Base-by-base conservation (phyloP, 371 early-diverging fungal species). In the Rhizopus stolonifer region DNA sequence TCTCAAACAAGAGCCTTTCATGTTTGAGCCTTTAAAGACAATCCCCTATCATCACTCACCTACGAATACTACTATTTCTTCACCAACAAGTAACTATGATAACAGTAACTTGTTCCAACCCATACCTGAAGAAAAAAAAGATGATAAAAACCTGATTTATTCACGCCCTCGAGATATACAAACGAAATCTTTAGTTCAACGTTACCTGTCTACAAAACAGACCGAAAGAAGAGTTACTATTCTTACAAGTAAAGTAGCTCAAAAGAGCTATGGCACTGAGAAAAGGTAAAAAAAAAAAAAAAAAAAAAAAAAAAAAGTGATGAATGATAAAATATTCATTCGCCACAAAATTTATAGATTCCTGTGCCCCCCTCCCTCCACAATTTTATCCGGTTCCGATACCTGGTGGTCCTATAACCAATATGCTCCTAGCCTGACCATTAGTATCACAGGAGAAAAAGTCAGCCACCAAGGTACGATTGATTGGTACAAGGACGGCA, bases 241-340 rank as follows among this genome's bases (percentile, higher is more conserved):
- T 22, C 58, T 88, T 46, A 89, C 91, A 9, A 84, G 88, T 43
- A 90, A 89, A 56, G 91, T 91, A 13, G 91, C 89, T 17, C 92
- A 91, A 74, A 91, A 91, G 58, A 87, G 88, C 13, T 91, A 91
- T 49, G 92, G 92, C 4, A 88, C 89, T 10, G 92, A 91, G 60
- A 91, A 91, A 64, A 82, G 91, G 66, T 71, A 64, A n/a, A 18
- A 26, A 43, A 45, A 24, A 51, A 15, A 17, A 33, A 32, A 26
- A n/a, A n/a, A n/a, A n/a, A n/a, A n/a, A n/a, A n/a, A n/a, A n/a
- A n/a, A n/a, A n/a, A n/a, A n/a, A n/a, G n/a, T n/a, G n/a, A n/a
- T n/a, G n/a, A n/a, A n/a, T n/a, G n/a, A n/a, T n/a, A n/a, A n/a
- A n/a, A n/a, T n/a, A n/a, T n/a, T n/a, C n/a, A n/a, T n/a, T n/a